Base-by-base conservation (phyloP, 1,284 basidiomycete species). In the Exobasidium cylindrosporum region DNA sequence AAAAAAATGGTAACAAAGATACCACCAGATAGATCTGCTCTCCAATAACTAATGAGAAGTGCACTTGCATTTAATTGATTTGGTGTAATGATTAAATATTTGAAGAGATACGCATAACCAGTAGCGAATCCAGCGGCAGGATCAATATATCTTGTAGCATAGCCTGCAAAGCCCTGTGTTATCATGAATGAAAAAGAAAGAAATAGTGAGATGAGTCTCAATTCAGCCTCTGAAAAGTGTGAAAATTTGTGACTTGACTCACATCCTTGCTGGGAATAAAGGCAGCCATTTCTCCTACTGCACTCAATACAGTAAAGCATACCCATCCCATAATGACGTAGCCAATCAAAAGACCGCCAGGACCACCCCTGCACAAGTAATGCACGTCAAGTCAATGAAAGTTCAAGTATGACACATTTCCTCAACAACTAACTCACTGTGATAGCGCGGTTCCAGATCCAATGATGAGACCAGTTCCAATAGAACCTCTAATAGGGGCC, bases 381-480 rank as follows among this genome's bases (percentile, higher is more conserved):
- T 17, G 17, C 35, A 17, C 35, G 10, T 40, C 35, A 17, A 40
- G 35, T 40, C 35, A 17, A 40, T 40, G 35, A 7, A 10, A 10
- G 35, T n/a, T 40, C 35, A 40, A 17, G 35, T 17, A 40, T 17
- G 7, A 17, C 35, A 40, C 7, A 40, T 7, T 10, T 40, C 10
- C 35, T 10, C 35, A 40, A 40, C 7, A 40, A 17, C 35, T 40
- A 7, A 40, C 35, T 40, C 35, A 40, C 35, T 80, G 71, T 10
- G 77, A 72, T 7, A 84, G 69, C 56, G 78, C 81, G 0, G 71
- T 72, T 46, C 83, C 83, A 4, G 81, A 85, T 49, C 88, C 89
- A 68, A 91, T 89, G 67, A 91, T 87, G 21, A 91, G 82, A 75
- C 89, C 89, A 26, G 88, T 90, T 6, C 72, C 71, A 24, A 58